A percentile compares a stretch with the other conserved stretches of the same genome.
Conservation (phyloP, 1,284 basidiomycete species). For the Sanghuangporus baumii region DNA sequence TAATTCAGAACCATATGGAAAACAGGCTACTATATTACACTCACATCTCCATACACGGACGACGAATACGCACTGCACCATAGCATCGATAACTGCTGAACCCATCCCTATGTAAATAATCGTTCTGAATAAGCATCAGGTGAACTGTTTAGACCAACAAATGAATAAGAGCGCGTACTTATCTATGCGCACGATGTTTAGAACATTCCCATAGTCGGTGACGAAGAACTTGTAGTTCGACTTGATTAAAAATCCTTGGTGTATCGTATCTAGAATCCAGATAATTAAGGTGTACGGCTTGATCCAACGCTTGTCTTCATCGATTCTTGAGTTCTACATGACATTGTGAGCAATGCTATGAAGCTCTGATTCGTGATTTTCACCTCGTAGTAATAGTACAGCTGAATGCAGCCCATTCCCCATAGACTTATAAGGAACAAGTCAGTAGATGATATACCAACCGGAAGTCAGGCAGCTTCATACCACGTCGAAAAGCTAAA, state of each 20-base stretch:
- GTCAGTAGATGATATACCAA: not conserved
- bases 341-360: not conserved
- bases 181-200: not conserved
- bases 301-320: not conserved
- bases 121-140: not conserved
- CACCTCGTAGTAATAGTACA: not conserved
- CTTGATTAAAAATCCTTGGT: conserved; percentile 4
- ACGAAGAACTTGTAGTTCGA: conserved; percentile 4
- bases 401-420: not conserved
- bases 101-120: not conserved
- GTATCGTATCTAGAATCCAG: not conserved
- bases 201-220: conserved; percentile 5
- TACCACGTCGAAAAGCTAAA: not conserved
- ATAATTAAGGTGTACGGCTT: not conserved
- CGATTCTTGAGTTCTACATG: not conserved
- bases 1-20: not conserved
- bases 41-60: not conserved
- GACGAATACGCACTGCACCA: not conserved
- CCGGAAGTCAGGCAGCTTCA: not conserved
- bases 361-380: not conserved
- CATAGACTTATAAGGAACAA: not conserved
- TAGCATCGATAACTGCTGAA: not conserved
- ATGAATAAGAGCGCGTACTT: not conserved
- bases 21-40: not conserved
- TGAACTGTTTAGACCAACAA: not conserved